Evolutionary conservation across 306 rosid species (phyloP), one percentile per base, ranked within the genome.

Genomic region (Herpetospermum pedunculosum): DNA sequence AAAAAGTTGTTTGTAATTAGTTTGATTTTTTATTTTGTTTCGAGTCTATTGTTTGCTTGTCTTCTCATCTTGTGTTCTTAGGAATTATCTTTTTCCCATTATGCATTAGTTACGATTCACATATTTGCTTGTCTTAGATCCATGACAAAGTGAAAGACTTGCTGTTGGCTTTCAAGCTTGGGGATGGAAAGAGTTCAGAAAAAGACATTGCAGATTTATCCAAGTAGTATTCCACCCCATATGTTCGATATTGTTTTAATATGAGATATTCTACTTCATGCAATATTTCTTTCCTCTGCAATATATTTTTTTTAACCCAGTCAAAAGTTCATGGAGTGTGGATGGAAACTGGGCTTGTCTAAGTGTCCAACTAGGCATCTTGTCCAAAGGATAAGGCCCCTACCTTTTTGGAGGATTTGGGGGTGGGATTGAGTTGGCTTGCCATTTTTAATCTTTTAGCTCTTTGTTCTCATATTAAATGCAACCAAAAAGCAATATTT

Each of bases 131-230:
- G 46, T 9, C n/a, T 58, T 81, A 94, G 99, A 84, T 94, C 82
- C 88, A 85, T 72, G 87, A 83, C 62, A 83, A 88, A 82, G 81
- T 91, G 80, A 82, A 80, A 80, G 81, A 69, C 73, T 77, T 94
- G 85, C 92, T 80, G 77, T 81, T 89, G 57, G 77, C 80, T 28
- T 55, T 74, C 32, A 83, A 79, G 73, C 62, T 78, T 76, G 90
- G 87, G 50, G 88, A 81, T 29, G 87, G 80, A 76, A 84, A 79
- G 80, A 78, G 83, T 73, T 38, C 77, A 46, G 85, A 79, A 77
- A 87, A 82, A 80, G 83, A 80, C 73, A 71, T 87, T 58, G 74
- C 79, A 71, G 92, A 78, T 65, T 75, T 76, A 72, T 65, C 84
- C 86, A 86, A 81, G 96, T 91, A 89, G 73, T 44, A 65, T 82